Conservation (phyloP, 2,329 filamentous ascomycete genomes). For the Sporothrix brunneoviolacea region DNA sequence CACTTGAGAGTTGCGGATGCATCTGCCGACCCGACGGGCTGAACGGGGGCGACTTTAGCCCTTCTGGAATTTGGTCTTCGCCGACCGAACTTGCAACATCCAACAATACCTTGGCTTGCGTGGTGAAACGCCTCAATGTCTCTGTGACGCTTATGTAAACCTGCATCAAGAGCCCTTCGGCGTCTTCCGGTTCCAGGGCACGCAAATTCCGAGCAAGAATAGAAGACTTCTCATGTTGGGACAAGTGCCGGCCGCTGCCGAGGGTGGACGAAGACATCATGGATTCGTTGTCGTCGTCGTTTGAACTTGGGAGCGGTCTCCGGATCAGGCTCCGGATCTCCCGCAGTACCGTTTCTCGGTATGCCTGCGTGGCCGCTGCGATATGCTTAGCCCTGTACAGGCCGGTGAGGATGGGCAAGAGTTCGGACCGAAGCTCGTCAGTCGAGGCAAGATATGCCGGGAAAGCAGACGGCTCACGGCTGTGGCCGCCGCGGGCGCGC, state of each 20-base stretch:
- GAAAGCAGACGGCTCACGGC: slow-evolving; percentile 59
- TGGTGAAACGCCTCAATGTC: slow-evolving; percentile 74
- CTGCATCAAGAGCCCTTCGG: slow-evolving; percentile 72
- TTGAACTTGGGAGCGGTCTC: slow-evolving; percentile 81
- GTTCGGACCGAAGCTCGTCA: slow-evolving; percentile 60
- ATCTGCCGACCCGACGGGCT: slow-evolving; percentile 39
- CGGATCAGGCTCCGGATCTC: slow-evolving; percentile 84
- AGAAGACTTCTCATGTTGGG: slow-evolving; percentile 82
- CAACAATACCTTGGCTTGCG: slow-evolving; percentile 88
- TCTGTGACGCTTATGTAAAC: slow-evolving; percentile 88
- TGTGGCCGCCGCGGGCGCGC: slow-evolving; percentile 61
- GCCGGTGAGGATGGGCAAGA: slow-evolving; percentile 67
- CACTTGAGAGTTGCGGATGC: slow-evolving; percentile 27
- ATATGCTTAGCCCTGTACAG: slow-evolving; percentile 77
- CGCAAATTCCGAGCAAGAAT: slow-evolving; percentile 83
- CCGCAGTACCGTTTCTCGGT: slow-evolving; percentile 73
- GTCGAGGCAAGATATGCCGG: slow-evolving; percentile 74
- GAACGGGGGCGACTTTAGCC: slow-evolving; percentile 40
- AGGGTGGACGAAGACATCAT: slow-evolving; percentile 79
- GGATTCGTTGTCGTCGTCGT: slow-evolving; percentile 87
- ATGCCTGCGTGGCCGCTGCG: slow-evolving; percentile 71
- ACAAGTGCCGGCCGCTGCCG: slow-evolving; percentile 57
- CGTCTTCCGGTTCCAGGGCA: slow-evolving; percentile 73
- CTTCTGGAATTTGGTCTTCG: slow-evolving; percentile 24
- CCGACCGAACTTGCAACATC: slow-evolving; percentile 79